phyloP scores from a whole-genome alignment of 768 basidiomycete genomes.

The Nevesoporus exiguus region DNA sequence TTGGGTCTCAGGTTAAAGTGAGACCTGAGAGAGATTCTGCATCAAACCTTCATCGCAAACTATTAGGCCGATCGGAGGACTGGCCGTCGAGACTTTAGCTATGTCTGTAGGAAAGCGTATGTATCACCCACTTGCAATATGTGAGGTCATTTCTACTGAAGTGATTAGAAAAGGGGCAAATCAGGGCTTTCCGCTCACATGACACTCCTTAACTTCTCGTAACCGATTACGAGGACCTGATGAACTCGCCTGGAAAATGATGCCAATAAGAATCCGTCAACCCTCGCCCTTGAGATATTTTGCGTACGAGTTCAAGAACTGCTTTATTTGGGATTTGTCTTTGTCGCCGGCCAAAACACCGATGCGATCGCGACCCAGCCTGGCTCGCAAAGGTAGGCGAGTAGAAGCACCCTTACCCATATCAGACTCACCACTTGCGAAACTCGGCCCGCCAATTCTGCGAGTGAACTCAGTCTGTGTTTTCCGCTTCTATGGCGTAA shows the following conservation, averaged over 20 bases:
- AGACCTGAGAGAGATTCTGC: background rate
- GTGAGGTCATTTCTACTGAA: constrained; percentile 48
- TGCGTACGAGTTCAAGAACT: constrained; percentile 71
- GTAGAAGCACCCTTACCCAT: background rate
- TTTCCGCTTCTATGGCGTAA: background rate
- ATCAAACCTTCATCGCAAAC: constrained; percentile 88
- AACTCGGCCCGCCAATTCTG: constrained; percentile 97
- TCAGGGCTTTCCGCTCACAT: constrained; percentile 48
- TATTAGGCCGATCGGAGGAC: constrained; percentile 89
- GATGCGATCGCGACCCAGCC: constrained; percentile 55
- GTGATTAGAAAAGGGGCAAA: constrained; percentile 1
- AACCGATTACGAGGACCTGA: constrained; percentile 91
- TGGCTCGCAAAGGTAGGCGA: constrained; percentile 18
- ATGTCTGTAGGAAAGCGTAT: background rate
- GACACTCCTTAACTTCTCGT: constrained; percentile 82
- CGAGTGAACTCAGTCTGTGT: background rate
- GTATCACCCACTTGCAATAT: constrained; percentile 55
- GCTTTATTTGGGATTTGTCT: constrained; percentile 52
- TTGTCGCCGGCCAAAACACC: constrained; percentile 61
- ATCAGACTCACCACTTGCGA: constrained; percentile 75
- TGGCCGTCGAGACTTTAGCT: constrained; percentile 26
- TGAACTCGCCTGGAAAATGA: constrained; percentile 53
- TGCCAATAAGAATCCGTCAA: background rate
- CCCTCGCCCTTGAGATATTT: background rate
- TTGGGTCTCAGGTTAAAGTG: background rate